Evolutionary conservation across 176 grass and related monocot species (phyloP), one percentile per base, ranked within the genome.

Genomic region (Alopecurus myosuroides): DNA sequence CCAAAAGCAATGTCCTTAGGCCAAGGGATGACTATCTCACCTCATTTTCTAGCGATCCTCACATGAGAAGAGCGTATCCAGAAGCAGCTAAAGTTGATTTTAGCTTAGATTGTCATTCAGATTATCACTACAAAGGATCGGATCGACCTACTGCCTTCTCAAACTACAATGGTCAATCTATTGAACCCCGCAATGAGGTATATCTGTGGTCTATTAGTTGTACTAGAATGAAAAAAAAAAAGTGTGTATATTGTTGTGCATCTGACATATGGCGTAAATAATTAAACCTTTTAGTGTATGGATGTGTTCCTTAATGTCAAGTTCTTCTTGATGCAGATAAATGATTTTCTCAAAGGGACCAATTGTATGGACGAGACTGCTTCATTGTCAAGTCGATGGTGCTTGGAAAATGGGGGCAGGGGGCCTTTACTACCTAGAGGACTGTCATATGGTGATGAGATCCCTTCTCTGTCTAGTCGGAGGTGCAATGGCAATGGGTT

Each of bases 391-490:
- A 63, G 35, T 82, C 44, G 77, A 49, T 77, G 72, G 86, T 17
- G 70, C 85, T 86, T 77, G 41, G 52, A 77, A 40, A 74, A 72
- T 79, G 55, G 74, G 57, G 40, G 40, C 31, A 18, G 74, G 46
- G 41, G 52, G 40, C 12, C 73, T 78, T 83, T 66, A 35, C 31
- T 58, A 68, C 31, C 85, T n/a, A 84, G 80, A 70, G 77, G 75
- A 20, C 15, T 75, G 60, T 30, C 74, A 18, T 84, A 87, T 84
- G 85, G 89, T 2, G 68, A 84, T 70, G 85, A 91, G 81, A 91
- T 86, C 84, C 88, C 83, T 1, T 90, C 84, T 73, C 72, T 81
- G 0, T 82, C 84, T 51, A 34, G 42, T 74, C 25, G 36, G 11
- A 70, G 36, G 37, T 70, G 17, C 48, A 64, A 77, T 45, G 52